phyloP scores from a whole-genome alignment of 768 basidiomycete genomes.

The Naganishia antarctica region DNA sequence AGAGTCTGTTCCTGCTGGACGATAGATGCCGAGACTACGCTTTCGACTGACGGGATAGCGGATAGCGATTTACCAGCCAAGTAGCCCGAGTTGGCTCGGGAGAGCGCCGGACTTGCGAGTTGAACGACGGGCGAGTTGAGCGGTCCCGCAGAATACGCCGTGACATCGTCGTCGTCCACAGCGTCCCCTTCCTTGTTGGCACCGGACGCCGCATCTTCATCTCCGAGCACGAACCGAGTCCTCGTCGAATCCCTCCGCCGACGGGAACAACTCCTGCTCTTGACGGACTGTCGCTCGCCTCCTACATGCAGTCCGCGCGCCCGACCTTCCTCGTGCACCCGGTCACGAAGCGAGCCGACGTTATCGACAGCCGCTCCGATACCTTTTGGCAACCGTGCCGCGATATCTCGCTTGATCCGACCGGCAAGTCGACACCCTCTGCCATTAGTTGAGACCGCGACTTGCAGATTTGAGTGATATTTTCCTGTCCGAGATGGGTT shows the following conservation, averaged over 20 bases:
- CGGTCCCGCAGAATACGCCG: constrained; percentile 29
- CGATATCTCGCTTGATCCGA: constrained; percentile 74
- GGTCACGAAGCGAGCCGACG: constrained; percentile 63
- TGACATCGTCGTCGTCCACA: constrained; percentile 50
- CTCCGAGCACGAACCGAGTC: background rate
- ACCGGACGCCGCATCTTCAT: background rate
- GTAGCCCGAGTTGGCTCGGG: constrained; percentile 31
- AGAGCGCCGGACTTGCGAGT: constrained; percentile 39
- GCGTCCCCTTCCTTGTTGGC: too few species aligned
- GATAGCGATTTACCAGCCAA: constrained; percentile 8
- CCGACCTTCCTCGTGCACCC: constrained; percentile 27
- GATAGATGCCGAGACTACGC: constrained; percentile 18
- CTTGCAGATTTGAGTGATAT: constrained; percentile 48
- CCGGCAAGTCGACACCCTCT: constrained; percentile 79
- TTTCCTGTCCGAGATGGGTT: constrained; percentile 28
- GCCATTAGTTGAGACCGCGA: constrained; percentile 86
- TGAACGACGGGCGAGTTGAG: constrained; percentile 52
- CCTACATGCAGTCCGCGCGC: constrained; percentile 1
- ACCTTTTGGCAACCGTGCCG: constrained; percentile 65
- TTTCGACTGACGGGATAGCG: background rate
- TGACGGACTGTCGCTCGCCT: constrained; percentile 7
- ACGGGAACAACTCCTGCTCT: constrained; percentile 16
- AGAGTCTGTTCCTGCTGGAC: constrained; percentile 14
- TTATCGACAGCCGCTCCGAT: constrained; percentile 70
- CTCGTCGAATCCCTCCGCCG: background rate